Percentiles rank a stretch among this genome's conserved stretches.
Evolutionary conservation across 2,329 filamentous ascomycete genomes (phyloP).

Genomic region (Camillea tinctor): DNA sequence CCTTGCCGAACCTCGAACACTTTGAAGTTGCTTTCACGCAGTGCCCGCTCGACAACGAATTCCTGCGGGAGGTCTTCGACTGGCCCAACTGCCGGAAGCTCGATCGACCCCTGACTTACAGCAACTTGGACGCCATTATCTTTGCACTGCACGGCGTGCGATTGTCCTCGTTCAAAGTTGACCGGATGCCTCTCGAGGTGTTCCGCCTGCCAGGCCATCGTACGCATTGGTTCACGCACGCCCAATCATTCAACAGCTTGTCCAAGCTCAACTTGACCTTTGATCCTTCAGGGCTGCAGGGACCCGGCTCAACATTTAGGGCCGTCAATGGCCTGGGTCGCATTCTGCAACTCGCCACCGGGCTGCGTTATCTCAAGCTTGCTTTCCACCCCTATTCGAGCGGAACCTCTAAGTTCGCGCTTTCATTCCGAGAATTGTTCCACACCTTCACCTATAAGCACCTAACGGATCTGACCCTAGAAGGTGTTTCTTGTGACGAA

Average conservation of each 20-base stretch:
- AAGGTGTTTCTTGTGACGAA: constrained; percentile 44
- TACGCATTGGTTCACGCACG: constrained; percentile 42
- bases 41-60: constrained; percentile 39
- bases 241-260: constrained; percentile 40
- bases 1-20: constrained; percentile 39
- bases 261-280: constrained; percentile 39
- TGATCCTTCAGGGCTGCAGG: constrained; percentile 38
- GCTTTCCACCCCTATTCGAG: constrained; percentile 41
- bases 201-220: constrained; percentile 39
- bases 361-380: constrained; percentile 39
- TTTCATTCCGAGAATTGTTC: constrained; percentile 41
- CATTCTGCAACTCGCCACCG: constrained; percentile 39
- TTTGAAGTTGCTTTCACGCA: constrained; percentile 42
- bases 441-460: constrained; percentile 36
- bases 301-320: constrained; percentile 38
- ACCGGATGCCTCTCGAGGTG: constrained; percentile 44
- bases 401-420: constrained; percentile 39
- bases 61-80: constrained; percentile 38
- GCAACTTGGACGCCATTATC: constrained; percentile 40
- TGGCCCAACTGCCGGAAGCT: constrained; percentile 40
- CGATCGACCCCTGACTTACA: constrained; percentile 37
- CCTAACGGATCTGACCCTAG: constrained; percentile 43
- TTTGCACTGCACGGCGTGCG: constrained; percentile 37
- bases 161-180: constrained; percentile 40
- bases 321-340: constrained; percentile 44